A percentile compares a stretch with the other conserved stretches of the same genome.
Conservation (phyloP, 108 stramenopile species). For the Fistulifera pelliculosa region DNA sequence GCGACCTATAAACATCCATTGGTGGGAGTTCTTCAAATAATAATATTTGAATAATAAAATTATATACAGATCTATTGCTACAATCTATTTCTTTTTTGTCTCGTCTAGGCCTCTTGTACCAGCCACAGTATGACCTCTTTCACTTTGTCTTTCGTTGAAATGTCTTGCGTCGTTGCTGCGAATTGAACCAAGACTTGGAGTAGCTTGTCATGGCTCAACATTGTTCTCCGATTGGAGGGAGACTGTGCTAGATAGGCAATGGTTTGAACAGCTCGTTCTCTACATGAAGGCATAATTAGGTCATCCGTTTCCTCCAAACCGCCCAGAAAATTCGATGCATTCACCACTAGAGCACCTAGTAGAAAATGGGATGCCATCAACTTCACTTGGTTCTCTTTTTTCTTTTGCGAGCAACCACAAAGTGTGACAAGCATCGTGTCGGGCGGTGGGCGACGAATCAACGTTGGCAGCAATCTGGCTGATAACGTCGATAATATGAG, state of each 20-base stretch:
- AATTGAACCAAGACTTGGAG: slow-evolving; percentile 30
- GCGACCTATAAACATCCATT: slow-evolving; percentile 17
- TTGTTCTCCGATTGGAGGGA: slow-evolving; percentile 12
- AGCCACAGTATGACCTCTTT: slow-evolving; percentile 36
- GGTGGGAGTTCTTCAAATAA: no score
- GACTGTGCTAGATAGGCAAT: slow-evolving; percentile 18
- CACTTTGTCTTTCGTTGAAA: slow-evolving; percentile 21
- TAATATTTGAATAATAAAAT: no score
- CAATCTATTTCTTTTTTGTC: not conserved
- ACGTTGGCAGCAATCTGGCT: slow-evolving; percentile 9
- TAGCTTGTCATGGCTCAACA: slow-evolving; percentile 19
- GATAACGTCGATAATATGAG: slow-evolving; percentile 11
- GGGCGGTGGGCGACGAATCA: slow-evolving; percentile 7
- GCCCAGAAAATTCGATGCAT: no score
- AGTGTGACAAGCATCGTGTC: slow-evolving; percentile 25
- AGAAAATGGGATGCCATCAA: not conserved
- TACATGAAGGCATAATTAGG: not conserved
- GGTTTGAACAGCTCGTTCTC: slow-evolving; percentile 14
- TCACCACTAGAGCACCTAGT: not conserved
- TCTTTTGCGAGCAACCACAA: slow-evolving; percentile 19
- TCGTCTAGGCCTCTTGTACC: slow-evolving; percentile 23
- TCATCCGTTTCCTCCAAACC: not conserved
- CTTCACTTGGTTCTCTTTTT: slow-evolving; percentile 8
- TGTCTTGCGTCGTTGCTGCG: slow-evolving; percentile 10
- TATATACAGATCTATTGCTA: not conserved